phyloP scores from a whole-genome alignment of 495 filamentous ascomycete genomes.

The Aspergillus avenaceus region DNA sequence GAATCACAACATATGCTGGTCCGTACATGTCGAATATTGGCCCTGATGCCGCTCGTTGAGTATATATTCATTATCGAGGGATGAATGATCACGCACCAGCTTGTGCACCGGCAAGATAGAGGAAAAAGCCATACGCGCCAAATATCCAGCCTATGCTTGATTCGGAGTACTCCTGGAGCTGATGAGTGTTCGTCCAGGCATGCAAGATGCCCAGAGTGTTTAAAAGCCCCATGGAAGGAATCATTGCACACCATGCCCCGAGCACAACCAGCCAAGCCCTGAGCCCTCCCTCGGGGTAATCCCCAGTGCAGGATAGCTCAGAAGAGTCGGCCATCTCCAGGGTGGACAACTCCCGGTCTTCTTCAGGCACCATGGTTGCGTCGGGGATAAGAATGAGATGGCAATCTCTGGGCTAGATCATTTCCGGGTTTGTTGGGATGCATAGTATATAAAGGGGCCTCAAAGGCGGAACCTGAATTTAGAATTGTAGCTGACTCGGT shows the following conservation, averaged over 20 bases:
- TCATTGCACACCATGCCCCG: conserved; percentile 60
- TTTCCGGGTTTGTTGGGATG: no score
- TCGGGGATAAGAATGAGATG: neutral
- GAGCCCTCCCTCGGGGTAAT: conserved; percentile 62
- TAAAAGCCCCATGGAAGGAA: conserved; percentile 62
- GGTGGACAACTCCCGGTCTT: neutral
- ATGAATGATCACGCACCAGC: conserved; percentile 8
- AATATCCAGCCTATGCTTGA: conserved; percentile 72
- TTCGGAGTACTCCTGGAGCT: conserved; percentile 47
- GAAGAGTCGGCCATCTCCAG: no score
- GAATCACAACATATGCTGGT: conserved; percentile 17
- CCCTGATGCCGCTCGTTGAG: conserved; percentile 15
- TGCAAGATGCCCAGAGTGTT: conserved; percentile 67
- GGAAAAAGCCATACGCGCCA: conserved; percentile 60
- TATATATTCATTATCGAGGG: neutral
- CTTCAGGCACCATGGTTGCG: neutral
- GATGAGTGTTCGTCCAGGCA: conserved; percentile 50
- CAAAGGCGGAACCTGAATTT: no score
- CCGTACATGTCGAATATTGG: conserved; percentile 28
- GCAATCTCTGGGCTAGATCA: no score
- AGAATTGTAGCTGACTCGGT: neutral
- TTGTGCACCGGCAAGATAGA: conserved; percentile 46
- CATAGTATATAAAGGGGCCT: no score
- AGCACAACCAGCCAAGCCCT: conserved; percentile 64
- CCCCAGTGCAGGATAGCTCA: neutral